These are phyloP conservation scores for Beauveria varroae DNA, from an alignment of 2,329 filamentous ascomycete genomes.

Conservation along the genomic window DNA sequence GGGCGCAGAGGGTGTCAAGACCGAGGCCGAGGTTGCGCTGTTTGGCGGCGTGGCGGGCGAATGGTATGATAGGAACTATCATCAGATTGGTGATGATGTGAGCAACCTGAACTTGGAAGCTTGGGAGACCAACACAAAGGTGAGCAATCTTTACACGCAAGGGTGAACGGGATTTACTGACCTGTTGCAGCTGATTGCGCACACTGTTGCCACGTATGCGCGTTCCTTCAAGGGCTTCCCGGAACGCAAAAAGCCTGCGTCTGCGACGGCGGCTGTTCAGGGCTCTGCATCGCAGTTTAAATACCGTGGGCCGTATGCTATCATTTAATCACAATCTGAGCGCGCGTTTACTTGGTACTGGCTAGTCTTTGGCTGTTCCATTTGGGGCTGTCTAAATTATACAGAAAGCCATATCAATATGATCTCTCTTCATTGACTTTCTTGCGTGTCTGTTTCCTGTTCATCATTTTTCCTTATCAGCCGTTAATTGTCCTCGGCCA, in stretches of 20 bases:
- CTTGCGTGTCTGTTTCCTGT: not conserved
- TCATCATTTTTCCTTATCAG: not conserved
- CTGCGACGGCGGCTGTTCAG: not conserved
- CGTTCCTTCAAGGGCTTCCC: conserved; percentile 59
- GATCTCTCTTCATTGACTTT: not conserved
- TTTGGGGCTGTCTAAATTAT: not conserved
- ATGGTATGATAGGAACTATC: conserved; percentile 53
- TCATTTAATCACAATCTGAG: not conserved
- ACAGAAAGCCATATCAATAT: not conserved
- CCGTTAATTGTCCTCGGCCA: no score
- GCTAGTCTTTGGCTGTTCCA: not conserved
- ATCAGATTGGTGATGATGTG: conserved; percentile 54
- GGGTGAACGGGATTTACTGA: not conserved
- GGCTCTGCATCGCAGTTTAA: not conserved
- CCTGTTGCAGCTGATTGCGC: conserved; percentile 50
- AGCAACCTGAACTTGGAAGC: conserved; percentile 51
- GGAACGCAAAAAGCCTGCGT: conserved; percentile 30
- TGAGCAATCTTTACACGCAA: conserved; percentile 21
- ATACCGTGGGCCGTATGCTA: not conserved
- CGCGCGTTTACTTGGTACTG: not conserved
- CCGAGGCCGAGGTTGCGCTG: conserved; percentile 51
- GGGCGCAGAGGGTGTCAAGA: conserved; percentile 72
- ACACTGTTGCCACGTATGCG: conserved; percentile 65
- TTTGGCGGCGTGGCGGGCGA: conserved; percentile 65
- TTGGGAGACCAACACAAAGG: conserved; percentile 55